phyloP scores from a whole-genome alignment of 2,329 filamentous ascomycete species.

The Nigrospora oryzae region DNA sequence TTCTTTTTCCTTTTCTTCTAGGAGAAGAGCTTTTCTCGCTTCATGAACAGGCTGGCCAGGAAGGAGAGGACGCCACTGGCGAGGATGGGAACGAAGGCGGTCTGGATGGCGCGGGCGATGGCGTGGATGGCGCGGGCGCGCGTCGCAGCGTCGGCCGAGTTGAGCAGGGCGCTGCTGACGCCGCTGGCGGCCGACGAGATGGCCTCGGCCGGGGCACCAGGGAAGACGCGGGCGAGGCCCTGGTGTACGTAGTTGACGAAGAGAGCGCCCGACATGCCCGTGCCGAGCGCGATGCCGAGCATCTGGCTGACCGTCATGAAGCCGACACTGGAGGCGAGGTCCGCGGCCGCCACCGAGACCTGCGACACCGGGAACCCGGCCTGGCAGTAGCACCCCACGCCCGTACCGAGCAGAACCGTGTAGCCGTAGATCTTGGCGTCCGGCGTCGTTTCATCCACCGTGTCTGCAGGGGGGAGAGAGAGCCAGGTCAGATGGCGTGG shows the following conservation, averaged over 20 bases:
- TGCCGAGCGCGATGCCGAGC: constrained; percentile 1
- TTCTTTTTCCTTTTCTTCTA: too few species aligned
- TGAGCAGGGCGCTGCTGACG: not conserved
- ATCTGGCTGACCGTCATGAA: constrained; percentile 20
- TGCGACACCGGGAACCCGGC: constrained; percentile 24
- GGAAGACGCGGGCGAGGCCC: not conserved
- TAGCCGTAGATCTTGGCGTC: constrained; percentile 22
- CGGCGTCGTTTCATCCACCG: constrained; percentile 7
- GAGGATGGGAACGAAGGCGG: not conserved
- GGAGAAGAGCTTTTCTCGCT: not conserved
- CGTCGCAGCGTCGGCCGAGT: not conserved
- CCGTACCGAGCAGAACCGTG: constrained; percentile 28
- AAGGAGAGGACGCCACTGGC: not conserved
- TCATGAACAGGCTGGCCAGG: not conserved
- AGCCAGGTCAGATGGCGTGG: not conserved
- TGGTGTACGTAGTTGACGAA: constrained; percentile 2
- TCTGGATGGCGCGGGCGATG: not conserved
- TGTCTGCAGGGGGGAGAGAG: not conserved
- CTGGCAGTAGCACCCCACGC: constrained; percentile 25
- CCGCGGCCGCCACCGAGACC: constrained; percentile 16
- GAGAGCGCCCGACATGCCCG: constrained; percentile 2
- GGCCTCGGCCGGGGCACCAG: not conserved
- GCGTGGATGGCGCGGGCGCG: not conserved
- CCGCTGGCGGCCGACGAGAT: not conserved
- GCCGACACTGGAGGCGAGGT: constrained; percentile 22